These are phyloP conservation scores for Magnusiomyces ingens DNA, from an alignment of 1,139 yeast genomes.

Conservation along the genomic window DNA sequence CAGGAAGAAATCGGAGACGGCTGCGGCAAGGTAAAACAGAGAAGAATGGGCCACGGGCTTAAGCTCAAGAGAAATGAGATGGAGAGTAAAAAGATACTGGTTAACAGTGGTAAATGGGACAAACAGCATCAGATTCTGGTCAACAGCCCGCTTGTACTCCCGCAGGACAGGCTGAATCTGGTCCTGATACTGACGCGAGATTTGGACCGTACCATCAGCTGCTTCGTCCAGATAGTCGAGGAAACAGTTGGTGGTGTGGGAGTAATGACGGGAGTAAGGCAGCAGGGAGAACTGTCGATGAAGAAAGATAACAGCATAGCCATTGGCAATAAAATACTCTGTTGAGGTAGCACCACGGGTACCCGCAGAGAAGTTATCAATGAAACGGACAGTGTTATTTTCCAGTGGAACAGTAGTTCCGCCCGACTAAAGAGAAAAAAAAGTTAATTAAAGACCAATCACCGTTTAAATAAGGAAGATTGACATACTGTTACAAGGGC, in stretches of 20 bases:
- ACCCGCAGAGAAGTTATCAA: conserved; percentile 96
- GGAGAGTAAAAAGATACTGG: conserved; percentile 82
- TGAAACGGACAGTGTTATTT: conserved; percentile 90
- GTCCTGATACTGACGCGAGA: conserved; percentile 53
- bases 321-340: conserved; percentile 76
- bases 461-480: neutral
- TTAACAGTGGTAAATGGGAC: conserved; percentile 93
- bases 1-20: conserved; percentile 91
- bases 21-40: conserved; percentile 88
- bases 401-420: conserved; percentile 98
- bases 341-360: conserved; percentile 97
- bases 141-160: conserved; percentile 56
- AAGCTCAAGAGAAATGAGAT: conserved; percentile 56
- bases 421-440: conserved; percentile 46
- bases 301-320: conserved; percentile 85
- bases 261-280: conserved; percentile 85
- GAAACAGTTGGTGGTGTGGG: conserved; percentile 78
- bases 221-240: conserved; percentile 61
- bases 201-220: conserved; percentile 33
- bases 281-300: conserved; percentile 87
- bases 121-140: conserved; percentile 52
- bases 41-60: conserved; percentile 34
- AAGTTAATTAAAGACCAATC: neutral
- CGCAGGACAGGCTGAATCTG: conserved; percentile 59
- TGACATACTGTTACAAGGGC: conserved; percentile 58